Conservation (phyloP, 1,284 basidiomycete genomes). For the Trametes polyzona region DNA sequence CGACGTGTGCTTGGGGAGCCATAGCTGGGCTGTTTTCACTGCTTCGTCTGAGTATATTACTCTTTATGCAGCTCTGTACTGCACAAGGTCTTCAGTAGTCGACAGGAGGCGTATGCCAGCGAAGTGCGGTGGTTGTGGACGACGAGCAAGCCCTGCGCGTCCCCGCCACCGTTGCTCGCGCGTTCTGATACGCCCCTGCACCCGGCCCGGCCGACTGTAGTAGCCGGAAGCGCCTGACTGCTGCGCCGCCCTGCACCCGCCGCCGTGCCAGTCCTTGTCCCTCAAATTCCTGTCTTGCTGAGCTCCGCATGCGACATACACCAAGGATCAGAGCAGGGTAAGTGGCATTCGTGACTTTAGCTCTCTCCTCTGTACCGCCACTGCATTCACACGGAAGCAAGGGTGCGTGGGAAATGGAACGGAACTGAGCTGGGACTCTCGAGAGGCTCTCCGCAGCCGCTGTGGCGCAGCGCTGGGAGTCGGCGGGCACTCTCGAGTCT, state of each 20-base stretch:
- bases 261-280: too few species aligned
- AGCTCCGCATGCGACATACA: too few species aligned
- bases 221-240: neutral
- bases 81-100: too few species aligned
- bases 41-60: neutral
- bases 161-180: neutral
- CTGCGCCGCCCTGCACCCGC: too few species aligned
- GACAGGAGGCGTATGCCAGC: neutral
- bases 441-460: neutral
- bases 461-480: slow-evolving; percentile 11
- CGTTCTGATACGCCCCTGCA: neutral
- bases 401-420: neutral
- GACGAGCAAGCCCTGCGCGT: neutral
- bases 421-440: neutral
- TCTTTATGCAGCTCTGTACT: too few species aligned
- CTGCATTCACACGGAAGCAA: neutral
- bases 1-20: slow-evolving; percentile 12
- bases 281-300: too few species aligned
- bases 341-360: too few species aligned
- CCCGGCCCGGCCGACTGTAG: neutral
- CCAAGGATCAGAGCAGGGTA: too few species aligned
- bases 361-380: neutral
- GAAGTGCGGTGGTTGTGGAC: neutral
- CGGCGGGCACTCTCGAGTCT: too few species aligned
- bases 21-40: slow-evolving; percentile 30